Conservation (phyloP, 805 yeast genomes). For the Cyberlindnera misumaiensis region DNA sequence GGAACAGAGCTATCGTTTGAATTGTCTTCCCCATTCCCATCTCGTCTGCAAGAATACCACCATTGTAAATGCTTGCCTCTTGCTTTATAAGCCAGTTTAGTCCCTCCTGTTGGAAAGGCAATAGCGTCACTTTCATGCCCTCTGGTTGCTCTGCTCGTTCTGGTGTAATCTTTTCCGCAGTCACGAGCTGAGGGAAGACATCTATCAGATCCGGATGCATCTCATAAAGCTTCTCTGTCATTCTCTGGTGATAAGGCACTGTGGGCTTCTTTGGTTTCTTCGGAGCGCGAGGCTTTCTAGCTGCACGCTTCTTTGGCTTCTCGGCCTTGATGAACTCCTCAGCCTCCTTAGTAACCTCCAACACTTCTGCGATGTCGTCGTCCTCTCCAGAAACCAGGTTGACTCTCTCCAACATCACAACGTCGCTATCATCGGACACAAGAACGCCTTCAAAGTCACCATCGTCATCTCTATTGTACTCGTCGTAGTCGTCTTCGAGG, state of each 20-base stretch:
- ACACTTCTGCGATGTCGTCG: conserved; percentile 8
- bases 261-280: conserved; percentile 35
- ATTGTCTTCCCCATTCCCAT: conserved; percentile 99
- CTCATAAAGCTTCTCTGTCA: conserved; percentile 60
- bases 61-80: conserved; percentile 70
- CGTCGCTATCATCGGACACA: conserved; percentile 23
- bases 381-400: conserved; percentile 11
- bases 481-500: conserved; percentile 29
- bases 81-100: conserved; percentile 81
- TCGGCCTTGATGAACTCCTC: conserved; percentile 13
- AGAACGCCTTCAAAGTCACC: conserved; percentile 23
- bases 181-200: conserved; percentile 60
- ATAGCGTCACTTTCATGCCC: conserved; percentile 62
- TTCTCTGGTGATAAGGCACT: conserved; percentile 60
- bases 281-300: conserved; percentile 16
- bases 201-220: conserved; percentile 73
- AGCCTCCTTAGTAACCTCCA: conserved; percentile 15
- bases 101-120: conserved; percentile 94
- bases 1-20: conserved; percentile 84
- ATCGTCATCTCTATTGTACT: conserved; percentile 25
- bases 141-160: conserved; percentile 67
- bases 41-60: conserved; percentile 96
- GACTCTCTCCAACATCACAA: conserved; percentile 14
- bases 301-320: conserved; percentile 15
- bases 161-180: conserved; percentile 39